A percentile compares a stretch with the other conserved stretches of the same genome.
Conservation (phyloP, 352 stramenopile genomes). For the Phytopythium oedochilum region DNA sequence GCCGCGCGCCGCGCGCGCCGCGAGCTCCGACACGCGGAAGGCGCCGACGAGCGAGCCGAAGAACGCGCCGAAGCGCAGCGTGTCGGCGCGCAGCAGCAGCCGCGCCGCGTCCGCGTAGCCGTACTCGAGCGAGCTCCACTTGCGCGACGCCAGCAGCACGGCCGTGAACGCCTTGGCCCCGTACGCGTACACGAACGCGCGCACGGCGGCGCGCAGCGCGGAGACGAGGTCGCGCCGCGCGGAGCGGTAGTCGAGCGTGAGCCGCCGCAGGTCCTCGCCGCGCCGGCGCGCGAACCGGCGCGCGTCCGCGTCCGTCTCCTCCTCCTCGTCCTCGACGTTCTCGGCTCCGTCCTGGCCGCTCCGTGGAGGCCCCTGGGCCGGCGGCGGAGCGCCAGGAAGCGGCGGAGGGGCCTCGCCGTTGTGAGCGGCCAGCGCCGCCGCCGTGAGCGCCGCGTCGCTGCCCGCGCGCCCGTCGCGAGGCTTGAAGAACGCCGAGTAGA, state of each 20-base stretch:
- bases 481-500: slow-evolving; percentile 86
- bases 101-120: slow-evolving; percentile 72
- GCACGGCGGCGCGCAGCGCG: slow-evolving; percentile 36
- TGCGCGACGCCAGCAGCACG: slow-evolving; percentile 67
- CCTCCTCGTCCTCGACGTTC: neutral
- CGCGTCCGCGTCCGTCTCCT: slow-evolving; percentile 15
- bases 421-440: slow-evolving; percentile 57
- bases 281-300: slow-evolving; percentile 24
- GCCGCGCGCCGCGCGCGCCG: slow-evolving; percentile 32
- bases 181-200: slow-evolving; percentile 71
- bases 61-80: slow-evolving; percentile 76
- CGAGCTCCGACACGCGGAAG: slow-evolving; percentile 63
- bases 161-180: slow-evolving; percentile 81
- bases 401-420: slow-evolving; percentile 31
- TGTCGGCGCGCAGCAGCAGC: slow-evolving; percentile 59
- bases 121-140: slow-evolving; percentile 74
- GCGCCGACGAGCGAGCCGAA: slow-evolving; percentile 69
- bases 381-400: too few relatives aligned
- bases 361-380: too few relatives aligned
- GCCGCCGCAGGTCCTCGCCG: slow-evolving; percentile 27
- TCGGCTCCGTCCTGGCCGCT: neutral
- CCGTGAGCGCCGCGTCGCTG: slow-evolving; percentile 46
- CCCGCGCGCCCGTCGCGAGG: slow-evolving; percentile 11
- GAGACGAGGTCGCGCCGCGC: slow-evolving; percentile 42
- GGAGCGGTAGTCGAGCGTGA: slow-evolving; percentile 21